A percentile compares a stretch with the other conserved stretches of the same genome.
Conservation (phyloP, 106 monocot species). For the Phalaenopsis equestris region DNA sequence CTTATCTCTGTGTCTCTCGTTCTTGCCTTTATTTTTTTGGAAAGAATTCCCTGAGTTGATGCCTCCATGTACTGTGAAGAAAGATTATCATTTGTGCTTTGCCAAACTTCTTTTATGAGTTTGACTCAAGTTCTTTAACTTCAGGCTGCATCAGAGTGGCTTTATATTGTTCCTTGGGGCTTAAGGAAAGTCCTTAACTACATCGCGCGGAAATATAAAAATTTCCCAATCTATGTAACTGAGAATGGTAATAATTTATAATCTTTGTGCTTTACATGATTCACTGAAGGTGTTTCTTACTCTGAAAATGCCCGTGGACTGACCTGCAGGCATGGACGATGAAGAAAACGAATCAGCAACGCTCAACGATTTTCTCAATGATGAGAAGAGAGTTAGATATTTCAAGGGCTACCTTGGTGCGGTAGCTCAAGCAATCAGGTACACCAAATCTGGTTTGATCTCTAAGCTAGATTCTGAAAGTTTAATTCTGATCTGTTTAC, state of each 20-base stretch:
- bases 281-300: neutral
- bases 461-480: too few species aligned
- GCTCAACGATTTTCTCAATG: slow-evolving; percentile 49
- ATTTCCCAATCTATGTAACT: slow-evolving; percentile 66
- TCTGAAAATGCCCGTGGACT: neutral
- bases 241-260: slow-evolving; percentile 66
- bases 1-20: neutral
- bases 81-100: too few species aligned
- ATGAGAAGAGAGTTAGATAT: slow-evolving; percentile 65
- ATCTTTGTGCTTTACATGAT: neutral
- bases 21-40: too few species aligned
- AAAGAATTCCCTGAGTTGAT: too few species aligned
- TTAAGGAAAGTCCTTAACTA: slow-evolving; percentile 70
- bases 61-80: too few species aligned
- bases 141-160: slow-evolving; percentile 95
- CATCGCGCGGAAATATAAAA: slow-evolving; percentile 47
- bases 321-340: slow-evolving; percentile 81
- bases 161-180: slow-evolving; percentile 90
- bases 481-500: too few species aligned
- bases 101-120: neutral
- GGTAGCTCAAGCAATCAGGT: slow-evolving; percentile 89
- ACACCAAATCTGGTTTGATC: neutral
- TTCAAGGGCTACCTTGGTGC: slow-evolving; percentile 71
- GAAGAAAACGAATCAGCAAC: slow-evolving; percentile 51
- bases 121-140: neutral